A percentile compares a stretch with the other conserved stretches of the same genome.
phyloP scores from a whole-genome alignment of 164 flowering plant genomes.

The Aristolochia contorta region DNA sequence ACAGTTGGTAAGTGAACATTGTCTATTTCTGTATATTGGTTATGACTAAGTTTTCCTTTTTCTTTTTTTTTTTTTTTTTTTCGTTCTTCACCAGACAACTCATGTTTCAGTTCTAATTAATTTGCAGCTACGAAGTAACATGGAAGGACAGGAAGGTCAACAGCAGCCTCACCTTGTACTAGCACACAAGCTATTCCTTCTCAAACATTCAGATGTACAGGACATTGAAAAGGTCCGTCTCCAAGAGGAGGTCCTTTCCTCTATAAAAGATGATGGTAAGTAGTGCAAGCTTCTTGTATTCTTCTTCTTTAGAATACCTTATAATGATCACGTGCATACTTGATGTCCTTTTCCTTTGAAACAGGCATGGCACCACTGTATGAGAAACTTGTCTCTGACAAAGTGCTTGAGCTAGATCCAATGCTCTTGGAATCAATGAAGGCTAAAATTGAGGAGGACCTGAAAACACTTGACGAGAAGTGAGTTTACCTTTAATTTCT shows the following conservation, averaged over 20 bases:
- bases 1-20: no score
- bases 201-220: slow-evolving; percentile 61
- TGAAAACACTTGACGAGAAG: slow-evolving; percentile 88
- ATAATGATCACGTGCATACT: not conserved
- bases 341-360: not conserved
- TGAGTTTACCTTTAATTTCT: slow-evolving; percentile 22
- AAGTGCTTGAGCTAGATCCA: slow-evolving; percentile 64
- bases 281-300: not conserved
- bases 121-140: slow-evolving; percentile 1
- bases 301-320: not conserved
- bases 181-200: slow-evolving; percentile 69
- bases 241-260: slow-evolving; percentile 57
- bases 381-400: slow-evolving; percentile 45
- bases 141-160: slow-evolving; percentile 65
- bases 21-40: no score
- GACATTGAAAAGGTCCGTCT: slow-evolving; percentile 87
- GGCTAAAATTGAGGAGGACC: slow-evolving; percentile 59
- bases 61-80: no score
- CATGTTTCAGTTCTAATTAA: no score
- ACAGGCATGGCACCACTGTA: slow-evolving; percentile 79
- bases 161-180: slow-evolving; percentile 65
- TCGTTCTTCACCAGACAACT: no score
- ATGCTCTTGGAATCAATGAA: slow-evolving; percentile 61
- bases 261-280: slow-evolving; percentile 56
- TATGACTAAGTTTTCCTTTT: no score